Evolutionary conservation across 495 filamentous ascomycete species (phyloP), one percentile per base, ranked within the genome.

Genomic region (Penicillium steckii): DNA sequence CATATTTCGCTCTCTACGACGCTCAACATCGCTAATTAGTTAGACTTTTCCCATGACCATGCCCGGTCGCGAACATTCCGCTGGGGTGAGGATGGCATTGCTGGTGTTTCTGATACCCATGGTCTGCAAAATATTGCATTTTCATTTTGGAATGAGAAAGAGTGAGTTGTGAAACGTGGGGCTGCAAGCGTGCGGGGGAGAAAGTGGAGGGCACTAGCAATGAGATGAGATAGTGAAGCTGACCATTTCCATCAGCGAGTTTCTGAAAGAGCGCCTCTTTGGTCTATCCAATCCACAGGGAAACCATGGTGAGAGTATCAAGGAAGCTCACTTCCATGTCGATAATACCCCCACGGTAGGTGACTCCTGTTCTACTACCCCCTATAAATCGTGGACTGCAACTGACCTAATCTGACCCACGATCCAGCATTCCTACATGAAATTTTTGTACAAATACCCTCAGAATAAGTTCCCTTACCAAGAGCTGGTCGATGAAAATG

Each of bases 11-110:
- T 5, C 8, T 32, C n/a, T 19, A 12, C 9, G 27, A 3, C 8
- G 23, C 23, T 13, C 13, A 8, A 17, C 25, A 2, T 3, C 8
- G 26, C 42, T 48, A 5, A 56, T 45, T 43, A 8, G 19, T 29
- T 45, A 95, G 89, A 97, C 76, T 97, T 97, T 67, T 83, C 90
- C 8, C 91, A 97, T 71, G 93, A 96, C 54, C 84, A 94, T 71
- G 88, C 93, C 19, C 83, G 90, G 59, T 92, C 89, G 37, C 80
- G 93, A 64, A 80, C 89, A 41, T 97, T 87, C 67, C 82, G 93
- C 52, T 97, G 93, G 93, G 93, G 93, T 52, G 93, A 97, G 61
- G 93, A 97, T 65, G 93, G 93, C 46, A 97, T 97, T 74, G 93
- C 92, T 32, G 93, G 93, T 57, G 91, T 97, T 27, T 97, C 84